Conservation (phyloP, 1,284 basidiomycete genomes). For the Pholiota adiposa region DNA sequence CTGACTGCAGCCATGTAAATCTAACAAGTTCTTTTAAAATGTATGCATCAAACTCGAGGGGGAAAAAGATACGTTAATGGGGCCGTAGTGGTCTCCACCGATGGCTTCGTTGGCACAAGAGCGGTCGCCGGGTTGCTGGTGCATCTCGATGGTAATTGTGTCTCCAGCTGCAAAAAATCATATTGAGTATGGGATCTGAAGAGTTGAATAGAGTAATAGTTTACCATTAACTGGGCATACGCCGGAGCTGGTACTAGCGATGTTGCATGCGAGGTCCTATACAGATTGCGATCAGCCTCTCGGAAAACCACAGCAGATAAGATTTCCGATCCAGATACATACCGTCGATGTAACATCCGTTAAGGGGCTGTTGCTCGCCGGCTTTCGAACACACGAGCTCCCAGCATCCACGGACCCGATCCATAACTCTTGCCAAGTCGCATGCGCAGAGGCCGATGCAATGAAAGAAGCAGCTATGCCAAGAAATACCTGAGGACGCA, state of each 20-base stretch:
- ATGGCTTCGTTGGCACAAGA: slow-evolving; percentile 52
- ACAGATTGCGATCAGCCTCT: not conserved
- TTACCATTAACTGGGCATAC: slow-evolving; percentile 28
- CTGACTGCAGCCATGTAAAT: slow-evolving; percentile 50
- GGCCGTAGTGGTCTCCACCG: slow-evolving; percentile 53
- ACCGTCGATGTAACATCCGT: slow-evolving; percentile 44
- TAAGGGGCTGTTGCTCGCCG: slow-evolving; percentile 52
- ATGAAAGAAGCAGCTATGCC: slow-evolving; percentile 38
- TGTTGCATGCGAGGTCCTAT: slow-evolving; percentile 3
- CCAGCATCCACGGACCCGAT: slow-evolving; percentile 55
- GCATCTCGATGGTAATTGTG: slow-evolving; percentile 55
- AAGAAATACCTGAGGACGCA: slow-evolving; percentile 31
- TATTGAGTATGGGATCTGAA: not conserved
- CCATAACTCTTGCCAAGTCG: slow-evolving; percentile 59
- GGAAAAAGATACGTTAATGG: slow-evolving; percentile 35
- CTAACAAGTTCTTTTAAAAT: not conserved
- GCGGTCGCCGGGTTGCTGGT: slow-evolving; percentile 53
- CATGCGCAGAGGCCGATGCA: slow-evolving; percentile 48
- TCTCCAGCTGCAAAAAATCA: slow-evolving; percentile 37
- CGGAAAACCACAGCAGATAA: not conserved
- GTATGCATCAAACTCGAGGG: not conserved
- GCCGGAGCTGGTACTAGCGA: slow-evolving; percentile 7
- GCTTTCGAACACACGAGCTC: slow-evolving; percentile 47
- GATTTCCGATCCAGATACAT: not conserved
- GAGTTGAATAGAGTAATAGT: not conserved